Evolutionary conservation across 495 filamentous ascomycete genomes (phyloP).

Genomic region (Penicillium odoratum): DNA sequence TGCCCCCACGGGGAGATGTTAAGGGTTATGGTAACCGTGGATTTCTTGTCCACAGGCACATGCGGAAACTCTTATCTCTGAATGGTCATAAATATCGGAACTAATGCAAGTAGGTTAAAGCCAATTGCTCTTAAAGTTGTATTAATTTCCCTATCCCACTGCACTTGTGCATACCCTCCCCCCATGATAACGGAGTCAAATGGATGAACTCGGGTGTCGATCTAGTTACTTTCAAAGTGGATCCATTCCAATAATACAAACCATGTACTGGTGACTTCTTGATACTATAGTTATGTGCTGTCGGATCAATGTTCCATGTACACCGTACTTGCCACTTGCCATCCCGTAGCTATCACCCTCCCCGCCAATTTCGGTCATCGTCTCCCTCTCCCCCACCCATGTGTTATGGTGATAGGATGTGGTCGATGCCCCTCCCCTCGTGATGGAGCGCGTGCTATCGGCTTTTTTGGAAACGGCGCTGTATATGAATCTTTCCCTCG

Average conservation of each 20-base stretch:
- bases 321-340: conserved; percentile 2
- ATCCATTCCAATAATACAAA: background rate
- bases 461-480: conserved; percentile 7
- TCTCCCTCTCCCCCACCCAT: conserved; percentile 29
- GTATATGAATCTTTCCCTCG: conserved; percentile 25
- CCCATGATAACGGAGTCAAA: background rate
- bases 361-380: conserved; percentile 17
- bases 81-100: conserved; percentile 15
- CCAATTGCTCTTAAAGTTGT: conserved; percentile 33
- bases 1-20: conserved; percentile 20
- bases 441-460: conserved; percentile 14
- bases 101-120: conserved; percentile 19
- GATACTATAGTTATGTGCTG: background rate
- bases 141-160: background rate
- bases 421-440: conserved; percentile 19
- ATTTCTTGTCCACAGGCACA: conserved; percentile 10
- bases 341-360: background rate
- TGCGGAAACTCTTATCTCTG: conserved; percentile 15
- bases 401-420: conserved; percentile 46
- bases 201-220: conserved; percentile 1
- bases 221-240: background rate
- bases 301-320: conserved; percentile 1
- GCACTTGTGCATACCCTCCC: background rate
- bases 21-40: conserved; percentile 10
- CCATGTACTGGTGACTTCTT: background rate